Evolutionary conservation across 2,329 filamentous ascomycete species (phyloP).

Genomic region (Fusarium sp.): DNA sequence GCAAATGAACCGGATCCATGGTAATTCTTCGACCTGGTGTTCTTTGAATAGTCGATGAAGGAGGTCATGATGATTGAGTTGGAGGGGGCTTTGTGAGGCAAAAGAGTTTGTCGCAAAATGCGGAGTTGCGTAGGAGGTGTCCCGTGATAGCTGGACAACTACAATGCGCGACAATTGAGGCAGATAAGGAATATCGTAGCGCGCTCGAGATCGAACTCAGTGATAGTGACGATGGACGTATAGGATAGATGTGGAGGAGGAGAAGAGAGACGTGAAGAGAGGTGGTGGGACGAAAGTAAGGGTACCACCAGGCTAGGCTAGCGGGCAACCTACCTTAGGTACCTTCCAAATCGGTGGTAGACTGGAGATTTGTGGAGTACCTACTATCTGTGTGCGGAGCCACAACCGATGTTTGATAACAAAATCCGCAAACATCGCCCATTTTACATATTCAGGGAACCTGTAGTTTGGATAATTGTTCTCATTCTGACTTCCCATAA

Average conservation of each 20-base stretch:
- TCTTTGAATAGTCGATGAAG: conserved; percentile 64
- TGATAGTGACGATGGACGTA: conserved; percentile 3
- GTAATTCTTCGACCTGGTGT: conserved; percentile 64
- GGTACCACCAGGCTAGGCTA: conserved; percentile 9
- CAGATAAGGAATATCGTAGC: conserved; percentile 7
- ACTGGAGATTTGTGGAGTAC: conserved; percentile 20
- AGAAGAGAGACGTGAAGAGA: conserved; percentile 12
- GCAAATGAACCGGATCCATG: conserved; percentile 78
- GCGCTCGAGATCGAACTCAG: conserved; percentile 4
- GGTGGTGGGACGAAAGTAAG: conserved; percentile 18
- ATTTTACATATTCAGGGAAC: background rate
- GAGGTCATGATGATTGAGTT: conserved; percentile 41
- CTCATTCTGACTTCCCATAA: background rate
- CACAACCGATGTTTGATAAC: background rate
- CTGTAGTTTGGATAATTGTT: background rate
- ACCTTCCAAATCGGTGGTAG: conserved; percentile 40
- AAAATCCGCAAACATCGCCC: background rate
- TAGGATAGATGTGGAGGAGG: conserved; percentile 9
- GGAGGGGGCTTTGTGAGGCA: conserved; percentile 19
- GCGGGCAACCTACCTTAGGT: conserved; percentile 18
- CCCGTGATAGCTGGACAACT: background rate
- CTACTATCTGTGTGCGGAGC: background rate
- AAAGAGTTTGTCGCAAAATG: conserved; percentile 21
- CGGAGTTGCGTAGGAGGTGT: background rate
- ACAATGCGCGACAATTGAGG: background rate